phyloP scores from a whole-genome alignment of 345 rosid species.

The Rhodamnia argentea region DNA sequence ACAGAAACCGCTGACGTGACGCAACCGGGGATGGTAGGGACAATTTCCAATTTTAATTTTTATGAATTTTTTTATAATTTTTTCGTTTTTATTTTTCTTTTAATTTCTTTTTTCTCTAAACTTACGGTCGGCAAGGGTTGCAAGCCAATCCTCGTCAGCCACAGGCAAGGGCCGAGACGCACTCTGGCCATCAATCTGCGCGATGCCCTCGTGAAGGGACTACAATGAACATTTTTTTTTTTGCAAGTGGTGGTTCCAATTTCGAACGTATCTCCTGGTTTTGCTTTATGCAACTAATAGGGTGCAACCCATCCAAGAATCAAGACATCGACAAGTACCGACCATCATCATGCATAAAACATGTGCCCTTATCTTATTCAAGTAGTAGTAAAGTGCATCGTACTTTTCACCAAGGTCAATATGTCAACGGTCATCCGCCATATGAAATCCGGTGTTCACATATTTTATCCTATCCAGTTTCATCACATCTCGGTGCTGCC shows the following conservation, averaged over 20 bases:
- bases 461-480: neutral
- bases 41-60: too few species aligned
- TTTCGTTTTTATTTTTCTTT: too few species aligned
- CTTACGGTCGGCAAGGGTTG: too few species aligned
- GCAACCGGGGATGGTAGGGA: fast-evolving
- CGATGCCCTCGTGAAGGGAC: neutral
- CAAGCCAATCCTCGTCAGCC: too few species aligned
- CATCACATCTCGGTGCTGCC: fast-evolving
- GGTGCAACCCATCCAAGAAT: neutral
- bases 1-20: too few species aligned
- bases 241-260: neutral
- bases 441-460: neutral
- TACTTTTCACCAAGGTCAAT: neutral
- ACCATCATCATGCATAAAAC: neutral
- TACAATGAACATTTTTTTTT: neutral
- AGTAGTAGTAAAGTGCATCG: neutral
- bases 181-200: too few species aligned
- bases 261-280: neutral
- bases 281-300: neutral
- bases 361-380: neutral
- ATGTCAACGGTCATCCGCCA: neutral
- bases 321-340: neutral
- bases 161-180: too few species aligned
- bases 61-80: too few species aligned
- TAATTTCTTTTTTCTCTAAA: too few species aligned